These are phyloP conservation scores for Fusarium proliferatum DNA, from an alignment of 2,329 filamentous ascomycete species.

Conservation along the genomic window DNA sequence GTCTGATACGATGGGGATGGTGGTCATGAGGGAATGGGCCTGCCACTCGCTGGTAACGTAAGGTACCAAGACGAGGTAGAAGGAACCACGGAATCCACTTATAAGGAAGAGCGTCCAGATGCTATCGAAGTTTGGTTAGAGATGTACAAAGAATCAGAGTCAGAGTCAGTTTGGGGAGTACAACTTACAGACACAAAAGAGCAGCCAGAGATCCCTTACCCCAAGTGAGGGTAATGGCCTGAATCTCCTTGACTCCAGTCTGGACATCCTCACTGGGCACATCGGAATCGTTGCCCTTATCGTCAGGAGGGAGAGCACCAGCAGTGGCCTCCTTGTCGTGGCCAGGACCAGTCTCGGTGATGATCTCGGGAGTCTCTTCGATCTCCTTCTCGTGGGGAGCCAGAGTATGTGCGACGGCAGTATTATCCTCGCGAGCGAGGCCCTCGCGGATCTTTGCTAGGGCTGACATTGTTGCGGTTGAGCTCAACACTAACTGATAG, in stretches of 20 bases:
- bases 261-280: slow-evolving; percentile 44
- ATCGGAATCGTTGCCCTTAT: slow-evolving; percentile 20
- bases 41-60: slow-evolving; percentile 63
- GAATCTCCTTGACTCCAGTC: slow-evolving; percentile 54
- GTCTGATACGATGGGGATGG: slow-evolving; percentile 64
- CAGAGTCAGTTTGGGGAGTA: background rate
- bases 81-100: slow-evolving; percentile 59
- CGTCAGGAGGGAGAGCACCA: slow-evolving; percentile 7
- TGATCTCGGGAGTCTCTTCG: slow-evolving; percentile 7
- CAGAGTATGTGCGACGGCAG: slow-evolving; percentile 13
- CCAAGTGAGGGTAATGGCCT: slow-evolving; percentile 57
- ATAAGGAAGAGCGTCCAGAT: slow-evolving; percentile 64
- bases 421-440: slow-evolving; percentile 18
- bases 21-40: slow-evolving; percentile 63
- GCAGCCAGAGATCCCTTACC: slow-evolving; percentile 50
- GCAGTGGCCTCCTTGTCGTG: slow-evolving; percentile 30
- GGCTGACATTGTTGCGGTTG: slow-evolving; percentile 29
- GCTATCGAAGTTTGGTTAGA: slow-evolving; percentile 30
- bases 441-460: slow-evolving; percentile 33
- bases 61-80: slow-evolving; percentile 55
- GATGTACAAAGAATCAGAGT: too few relatives aligned
- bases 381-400: slow-evolving; percentile 24
- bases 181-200: slow-evolving; percentile 49
- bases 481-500: slow-evolving; percentile 3
- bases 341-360: background rate